Evolutionary conservation across 2,329 filamentous ascomycete genomes (phyloP).

Genomic region (Pseudonectria foliicola): DNA sequence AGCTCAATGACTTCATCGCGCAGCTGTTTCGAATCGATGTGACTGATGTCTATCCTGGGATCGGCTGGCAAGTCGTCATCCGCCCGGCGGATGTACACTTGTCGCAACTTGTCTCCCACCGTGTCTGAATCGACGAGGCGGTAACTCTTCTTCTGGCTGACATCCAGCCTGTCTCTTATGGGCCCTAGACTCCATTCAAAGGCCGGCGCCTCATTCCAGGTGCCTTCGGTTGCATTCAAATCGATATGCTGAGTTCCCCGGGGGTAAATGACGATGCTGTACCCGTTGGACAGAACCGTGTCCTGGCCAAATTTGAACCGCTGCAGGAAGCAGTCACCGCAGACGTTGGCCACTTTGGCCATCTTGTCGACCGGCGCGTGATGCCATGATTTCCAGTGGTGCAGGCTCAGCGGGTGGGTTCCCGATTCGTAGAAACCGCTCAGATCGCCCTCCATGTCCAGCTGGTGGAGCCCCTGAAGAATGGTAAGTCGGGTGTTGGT

Average conservation of each 20-base stretch:
- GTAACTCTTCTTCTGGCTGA: constrained; percentile 45
- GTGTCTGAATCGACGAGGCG: constrained; percentile 37
- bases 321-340: constrained; percentile 52
- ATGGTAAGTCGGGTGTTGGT: constrained; percentile 47
- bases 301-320: constrained; percentile 44
- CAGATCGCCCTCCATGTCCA: constrained; percentile 48
- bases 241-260: constrained; percentile 33
- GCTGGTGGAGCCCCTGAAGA: constrained; percentile 48
- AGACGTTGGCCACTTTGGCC: constrained; percentile 41
- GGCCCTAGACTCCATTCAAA: constrained; percentile 50
- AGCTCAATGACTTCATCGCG: constrained; percentile 42
- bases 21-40: constrained; percentile 6
- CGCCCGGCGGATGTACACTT: constrained; percentile 46
- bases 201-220: constrained; percentile 42
- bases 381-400: constrained; percentile 60
- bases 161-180: constrained; percentile 31
- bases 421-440: constrained; percentile 56
- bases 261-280: constrained; percentile 45
- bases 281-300: constrained; percentile 51
- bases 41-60: constrained; percentile 26
- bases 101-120: constrained; percentile 39
- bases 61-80: constrained; percentile 21
- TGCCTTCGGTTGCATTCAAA: constrained; percentile 43
- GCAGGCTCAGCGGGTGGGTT: constrained; percentile 46
- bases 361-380: constrained; percentile 41